Percentiles rank a stretch among this genome's conserved stretches.
Conservation (phyloP, 2,329 filamentous ascomycete species). For the Phyllosticta citribraziliensis region DNA sequence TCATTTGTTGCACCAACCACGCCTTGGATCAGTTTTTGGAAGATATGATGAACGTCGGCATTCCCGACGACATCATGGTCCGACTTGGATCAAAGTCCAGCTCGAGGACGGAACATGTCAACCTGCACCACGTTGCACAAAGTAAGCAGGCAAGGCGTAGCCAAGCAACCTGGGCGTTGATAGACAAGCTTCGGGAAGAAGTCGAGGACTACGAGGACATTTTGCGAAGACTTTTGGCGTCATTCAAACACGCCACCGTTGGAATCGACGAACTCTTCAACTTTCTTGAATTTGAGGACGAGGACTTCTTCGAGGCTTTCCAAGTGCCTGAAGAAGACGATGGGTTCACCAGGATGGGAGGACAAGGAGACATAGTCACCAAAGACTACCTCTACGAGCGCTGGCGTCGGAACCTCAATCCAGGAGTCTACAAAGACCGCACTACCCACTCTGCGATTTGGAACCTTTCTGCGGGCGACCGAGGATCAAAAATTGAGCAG, state of each 20-base stretch:
- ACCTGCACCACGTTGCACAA: constrained; percentile 25
- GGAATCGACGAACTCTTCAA: constrained; percentile 27
- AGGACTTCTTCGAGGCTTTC: constrained; percentile 49
- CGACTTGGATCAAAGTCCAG: constrained; percentile 52
- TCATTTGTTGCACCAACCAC: constrained; percentile 58
- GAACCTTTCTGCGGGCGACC: constrained; percentile 33
- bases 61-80: constrained; percentile 42
- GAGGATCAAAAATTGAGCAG: constrained; percentile 23
- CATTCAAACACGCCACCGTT: neutral
- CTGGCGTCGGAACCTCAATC: constrained; percentile 42
- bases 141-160: constrained; percentile 28
- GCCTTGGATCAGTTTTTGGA: constrained; percentile 43
- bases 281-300: constrained; percentile 43
- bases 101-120: constrained; percentile 37
- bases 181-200: constrained; percentile 33
- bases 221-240: neutral
- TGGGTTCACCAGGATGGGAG: constrained; percentile 40
- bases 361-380: constrained; percentile 34
- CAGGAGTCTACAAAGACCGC: constrained; percentile 33
- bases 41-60: constrained; percentile 52
- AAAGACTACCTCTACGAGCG: constrained; percentile 42
- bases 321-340: constrained; percentile 35
- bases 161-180: constrained; percentile 28
- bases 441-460: constrained; percentile 38
- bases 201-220: constrained; percentile 21